Evolutionary conservation across 1,284 basidiomycete species (phyloP).

Genomic region (Rhodotorula sp.): DNA sequence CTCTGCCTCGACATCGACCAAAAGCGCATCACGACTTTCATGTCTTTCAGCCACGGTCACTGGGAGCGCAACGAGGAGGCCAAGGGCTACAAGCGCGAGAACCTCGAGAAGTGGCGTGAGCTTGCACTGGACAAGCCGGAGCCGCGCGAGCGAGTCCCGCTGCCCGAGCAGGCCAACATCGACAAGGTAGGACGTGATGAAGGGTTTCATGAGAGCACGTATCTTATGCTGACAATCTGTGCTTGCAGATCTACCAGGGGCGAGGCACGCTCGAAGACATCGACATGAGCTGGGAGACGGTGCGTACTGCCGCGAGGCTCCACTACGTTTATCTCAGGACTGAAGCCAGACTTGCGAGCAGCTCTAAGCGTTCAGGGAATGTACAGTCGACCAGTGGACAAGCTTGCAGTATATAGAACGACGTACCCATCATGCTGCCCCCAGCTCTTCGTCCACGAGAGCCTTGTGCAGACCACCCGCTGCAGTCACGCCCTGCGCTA

Average conservation of each 20-base stretch:
- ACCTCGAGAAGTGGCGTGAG: constrained; percentile 48
- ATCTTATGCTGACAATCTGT: background rate
- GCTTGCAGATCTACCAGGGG: constrained; percentile 41
- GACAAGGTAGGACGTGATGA: constrained; percentile 23
- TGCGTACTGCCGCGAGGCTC: background rate
- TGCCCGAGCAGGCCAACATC: constrained; percentile 50
- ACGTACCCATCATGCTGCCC: too few species aligned
- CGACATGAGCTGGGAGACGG: constrained; percentile 40
- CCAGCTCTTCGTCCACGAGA: too few species aligned
- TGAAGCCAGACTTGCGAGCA: background rate
- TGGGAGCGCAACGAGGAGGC: constrained; percentile 47
- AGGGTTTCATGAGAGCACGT: background rate
- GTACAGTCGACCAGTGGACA: too few species aligned
- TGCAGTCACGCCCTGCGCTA: too few species aligned
- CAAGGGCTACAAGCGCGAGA: constrained; percentile 49
- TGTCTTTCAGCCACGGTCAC: constrained; percentile 47
- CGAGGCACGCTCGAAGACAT: constrained; percentile 47
- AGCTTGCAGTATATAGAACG: too few species aligned
- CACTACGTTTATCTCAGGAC: too few species aligned
- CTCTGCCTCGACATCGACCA: constrained; percentile 45
- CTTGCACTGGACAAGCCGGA: constrained; percentile 47
- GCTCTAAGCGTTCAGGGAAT: background rate
- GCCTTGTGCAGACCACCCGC: too few species aligned
- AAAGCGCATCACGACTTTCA: constrained; percentile 42
- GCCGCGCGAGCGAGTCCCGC: constrained; percentile 44